Evolutionary conservation across 2,329 filamentous ascomycete species (phyloP).

Genomic region (Aspergillus sp.): DNA sequence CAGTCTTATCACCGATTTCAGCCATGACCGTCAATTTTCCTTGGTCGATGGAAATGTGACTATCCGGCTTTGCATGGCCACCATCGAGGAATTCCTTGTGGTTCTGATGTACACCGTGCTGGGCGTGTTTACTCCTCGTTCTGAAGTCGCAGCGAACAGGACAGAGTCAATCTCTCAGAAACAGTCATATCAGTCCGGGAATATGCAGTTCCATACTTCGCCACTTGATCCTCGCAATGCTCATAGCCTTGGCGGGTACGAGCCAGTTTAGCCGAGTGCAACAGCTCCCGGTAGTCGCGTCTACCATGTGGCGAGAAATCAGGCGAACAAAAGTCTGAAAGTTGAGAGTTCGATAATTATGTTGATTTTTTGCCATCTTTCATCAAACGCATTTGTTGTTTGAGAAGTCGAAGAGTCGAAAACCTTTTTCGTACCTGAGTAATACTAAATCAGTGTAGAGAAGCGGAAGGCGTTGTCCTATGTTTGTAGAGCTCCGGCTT

Average conservation of each 20-base stretch:
- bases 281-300: background rate
- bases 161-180: background rate
- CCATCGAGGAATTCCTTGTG: constrained; percentile 4
- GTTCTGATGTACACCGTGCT: constrained; percentile 1
- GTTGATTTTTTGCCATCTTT: too few relatives aligned
- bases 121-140: background rate
- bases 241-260: background rate
- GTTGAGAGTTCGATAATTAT: too few relatives aligned
- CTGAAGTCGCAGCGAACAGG: background rate
- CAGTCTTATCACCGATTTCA: background rate
- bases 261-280: background rate
- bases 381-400: too few relatives aligned
- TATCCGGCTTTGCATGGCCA: constrained; percentile 1
- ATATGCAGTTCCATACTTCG: background rate
- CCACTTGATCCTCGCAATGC: background rate
- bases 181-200: background rate
- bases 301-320: too few relatives aligned
- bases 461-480: too few relatives aligned
- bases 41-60: background rate
- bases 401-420: too few relatives aligned
- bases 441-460: too few relatives aligned
- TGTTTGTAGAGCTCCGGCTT: too few relatives aligned
- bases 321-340: too few relatives aligned
- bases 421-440: too few relatives aligned
- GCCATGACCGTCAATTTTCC: background rate